Evolutionary conservation across 345 rosid genomes (phyloP).

Genomic region (Angophora floribunda): DNA sequence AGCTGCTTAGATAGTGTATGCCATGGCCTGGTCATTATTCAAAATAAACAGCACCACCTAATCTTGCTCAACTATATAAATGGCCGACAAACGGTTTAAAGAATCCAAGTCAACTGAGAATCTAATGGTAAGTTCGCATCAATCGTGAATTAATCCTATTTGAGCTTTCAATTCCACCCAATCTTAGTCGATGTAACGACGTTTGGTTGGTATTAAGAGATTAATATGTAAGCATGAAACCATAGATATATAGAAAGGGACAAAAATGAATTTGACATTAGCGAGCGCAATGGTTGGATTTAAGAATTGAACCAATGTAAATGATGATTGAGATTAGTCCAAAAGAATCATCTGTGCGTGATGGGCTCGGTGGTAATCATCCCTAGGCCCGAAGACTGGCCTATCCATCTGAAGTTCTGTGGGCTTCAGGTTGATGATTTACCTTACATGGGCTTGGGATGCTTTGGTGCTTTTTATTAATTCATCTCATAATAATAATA

Average conservation of each 20-base stretch:
- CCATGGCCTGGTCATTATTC: not conserved
- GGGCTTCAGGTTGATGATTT: not conserved
- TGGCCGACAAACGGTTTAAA: not conserved
- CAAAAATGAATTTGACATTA: not conserved
- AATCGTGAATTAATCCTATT: not conserved
- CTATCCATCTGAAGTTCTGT: not conserved
- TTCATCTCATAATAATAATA: not conserved
- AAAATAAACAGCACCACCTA: not conserved
- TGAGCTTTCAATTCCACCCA: not conserved
- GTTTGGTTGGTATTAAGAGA: not conserved
- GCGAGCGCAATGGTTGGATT: not conserved
- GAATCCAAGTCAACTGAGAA: not conserved
- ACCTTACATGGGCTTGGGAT: not conserved
- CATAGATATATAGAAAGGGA: not conserved
- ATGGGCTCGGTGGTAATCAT: not conserved
- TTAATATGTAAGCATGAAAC: not conserved
- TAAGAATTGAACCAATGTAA: not conserved
- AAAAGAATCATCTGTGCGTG: not conserved
- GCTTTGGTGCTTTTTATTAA: not conserved
- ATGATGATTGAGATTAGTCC: not conserved
- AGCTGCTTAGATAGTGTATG: not conserved
- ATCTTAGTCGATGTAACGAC: not conserved
- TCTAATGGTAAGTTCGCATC: not conserved
- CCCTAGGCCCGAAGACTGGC: not conserved
- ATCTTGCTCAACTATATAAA: not conserved